Evolutionary conservation across 78 protist species (phyloP), one percentile per base, ranked within the genome.

Genomic region (Tieghemostelium lacteum): DNA sequence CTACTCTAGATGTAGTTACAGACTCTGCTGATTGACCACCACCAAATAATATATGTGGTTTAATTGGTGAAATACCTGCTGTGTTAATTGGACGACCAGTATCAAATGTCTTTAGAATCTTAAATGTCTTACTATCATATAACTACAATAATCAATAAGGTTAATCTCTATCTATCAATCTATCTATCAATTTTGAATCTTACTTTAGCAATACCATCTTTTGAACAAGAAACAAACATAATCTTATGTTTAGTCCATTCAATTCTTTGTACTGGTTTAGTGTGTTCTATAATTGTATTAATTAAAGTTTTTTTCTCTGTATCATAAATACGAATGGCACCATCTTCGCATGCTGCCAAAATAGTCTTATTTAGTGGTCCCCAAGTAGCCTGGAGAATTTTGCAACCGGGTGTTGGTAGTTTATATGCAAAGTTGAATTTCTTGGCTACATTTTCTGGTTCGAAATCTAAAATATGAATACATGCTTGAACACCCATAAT

Each of bases 11-110:
- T 29, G 96, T 94, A 8, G 99, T 97, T 42, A 98, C 98, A 19
- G 75, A 54, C 55, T 55, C 86, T 7, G 99, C 98, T 2, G 93
- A 95, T 69, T 94, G 96, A 52, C 99, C 99, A 66, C 99, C 99
- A 2, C 97, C 99, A 10, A 95, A 42, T 16, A 97, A 54, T 6
- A 96, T 52, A 58, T 74, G 87, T 75, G 87, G 73, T 49, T 62
- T 69, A 7, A 88, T 26, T 31, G 98, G 98, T 16, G 96, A 89
- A 75, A 97, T 88, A 76, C 85, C 85, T 22, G 97, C 98, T 1
- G 96, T 69, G 93, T 98, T 98, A 65, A 98, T 89, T 37, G 97
- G 97, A 39, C 93, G 70, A 55, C 93, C 97, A 37, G 95, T 70
- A 71, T 80, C 77, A 92, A 80, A 98, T 4, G 93, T 94, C 75